These are phyloP conservation scores for Dryadomyces sulphureus DNA, from an alignment of 2,329 filamentous ascomycete genomes.

Conservation along the genomic window DNA sequence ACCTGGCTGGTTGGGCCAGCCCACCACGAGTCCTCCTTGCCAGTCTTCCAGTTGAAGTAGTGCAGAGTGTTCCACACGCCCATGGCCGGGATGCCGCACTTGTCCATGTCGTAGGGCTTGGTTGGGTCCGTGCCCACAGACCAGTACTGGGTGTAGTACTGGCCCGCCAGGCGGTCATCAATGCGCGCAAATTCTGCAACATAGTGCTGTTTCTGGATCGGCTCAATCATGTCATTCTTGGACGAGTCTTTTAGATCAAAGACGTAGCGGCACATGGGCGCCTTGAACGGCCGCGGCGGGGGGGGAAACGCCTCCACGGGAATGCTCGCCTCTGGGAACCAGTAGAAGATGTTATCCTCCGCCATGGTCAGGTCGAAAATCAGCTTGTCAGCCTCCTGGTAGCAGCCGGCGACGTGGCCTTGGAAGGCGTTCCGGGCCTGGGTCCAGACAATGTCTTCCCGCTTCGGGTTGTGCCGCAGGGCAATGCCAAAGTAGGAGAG, in stretches of 20 bases:
- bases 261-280: constrained; percentile 25
- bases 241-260: constrained; percentile 22
- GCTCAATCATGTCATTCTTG: constrained; percentile 21
- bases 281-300: constrained; percentile 21
- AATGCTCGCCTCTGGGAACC: constrained; percentile 24
- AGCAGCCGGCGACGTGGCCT: constrained; percentile 32
- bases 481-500: constrained; percentile 41
- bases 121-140: constrained; percentile 22
- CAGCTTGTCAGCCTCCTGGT: constrained; percentile 29
- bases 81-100: constrained; percentile 26
- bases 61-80: constrained; percentile 31
- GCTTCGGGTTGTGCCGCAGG: constrained; percentile 31
- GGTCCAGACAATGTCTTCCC: constrained; percentile 37
- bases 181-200: constrained; percentile 35
- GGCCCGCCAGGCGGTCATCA: constrained; percentile 29
- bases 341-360: constrained; percentile 30
- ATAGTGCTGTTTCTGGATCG: constrained; percentile 20
- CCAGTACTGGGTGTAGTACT: constrained; percentile 31
- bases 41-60: constrained; percentile 27
- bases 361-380: constrained; percentile 29
- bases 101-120: constrained; percentile 26
- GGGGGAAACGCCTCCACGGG: constrained; percentile 11
- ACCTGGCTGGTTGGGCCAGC: constrained; percentile 29
- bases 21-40: constrained; percentile 25
- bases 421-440: constrained; percentile 34